Percentiles rank a stretch among this genome's conserved stretches.
phyloP scores from a whole-genome alignment of 2,329 filamentous ascomycete species.

The Geosmithia morbida region DNA sequence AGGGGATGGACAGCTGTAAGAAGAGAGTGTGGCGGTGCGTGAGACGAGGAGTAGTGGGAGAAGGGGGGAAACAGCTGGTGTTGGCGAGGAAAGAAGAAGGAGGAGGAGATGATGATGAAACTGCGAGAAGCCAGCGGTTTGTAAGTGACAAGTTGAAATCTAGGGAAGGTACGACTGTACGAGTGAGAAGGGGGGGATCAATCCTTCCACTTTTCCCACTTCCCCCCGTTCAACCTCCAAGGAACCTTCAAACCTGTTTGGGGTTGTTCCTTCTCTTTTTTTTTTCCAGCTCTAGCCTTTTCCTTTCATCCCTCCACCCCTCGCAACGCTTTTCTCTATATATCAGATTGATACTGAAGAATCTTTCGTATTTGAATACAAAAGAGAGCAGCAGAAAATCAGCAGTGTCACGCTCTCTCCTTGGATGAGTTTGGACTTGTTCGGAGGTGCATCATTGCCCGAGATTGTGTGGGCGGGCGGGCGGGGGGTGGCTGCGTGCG shows the following conservation, averaged over 20 bases:
- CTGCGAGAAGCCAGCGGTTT: neutral
- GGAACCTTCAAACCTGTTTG: neutral
- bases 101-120: neutral
- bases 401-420: too few relatives aligned
- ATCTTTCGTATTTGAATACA: too few relatives aligned
- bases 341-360: too few relatives aligned
- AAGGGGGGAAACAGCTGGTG: neutral
- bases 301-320: too few relatives aligned
- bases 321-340: too few relatives aligned
- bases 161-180: neutral
- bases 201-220: neutral
- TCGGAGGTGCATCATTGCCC: too few relatives aligned
- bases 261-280: neutral
- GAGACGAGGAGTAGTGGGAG: neutral
- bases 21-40: neutral
- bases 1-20: neutral
- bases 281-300: neutral
- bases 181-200: neutral
- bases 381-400: too few relatives aligned
- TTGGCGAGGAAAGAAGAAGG: neutral
- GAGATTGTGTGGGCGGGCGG: too few relatives aligned
- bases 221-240: neutral
- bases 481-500: too few relatives aligned
- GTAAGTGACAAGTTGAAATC: neutral
- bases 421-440: too few relatives aligned